Percentiles rank a stretch among this genome's conserved stretches.
Evolutionary conservation across 164 flowering plant genomes (phyloP).

Genomic region (Tinospora cordifolia): DNA sequence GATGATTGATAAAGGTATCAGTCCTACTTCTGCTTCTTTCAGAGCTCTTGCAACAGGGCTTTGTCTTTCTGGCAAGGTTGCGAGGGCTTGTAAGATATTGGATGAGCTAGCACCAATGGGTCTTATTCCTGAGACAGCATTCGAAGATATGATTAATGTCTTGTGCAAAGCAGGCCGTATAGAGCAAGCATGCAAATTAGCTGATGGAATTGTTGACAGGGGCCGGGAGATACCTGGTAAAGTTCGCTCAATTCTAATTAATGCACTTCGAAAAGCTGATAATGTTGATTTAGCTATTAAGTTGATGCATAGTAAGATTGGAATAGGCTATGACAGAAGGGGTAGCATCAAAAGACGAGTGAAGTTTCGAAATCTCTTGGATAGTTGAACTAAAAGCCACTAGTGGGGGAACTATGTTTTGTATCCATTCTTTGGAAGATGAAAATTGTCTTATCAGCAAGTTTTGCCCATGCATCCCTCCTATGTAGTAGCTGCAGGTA

Average conservation of each 20-base stretch:
- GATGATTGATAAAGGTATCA: conserved; percentile 92
- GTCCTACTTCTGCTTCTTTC: conserved; percentile 79
- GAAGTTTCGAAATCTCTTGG: conserved; percentile 58
- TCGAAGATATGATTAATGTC: conserved; percentile 79
- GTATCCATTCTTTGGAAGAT: neutral
- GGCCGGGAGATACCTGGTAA: conserved; percentile 88
- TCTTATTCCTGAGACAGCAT: conserved; percentile 65
- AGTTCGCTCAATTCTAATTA: conserved; percentile 66
- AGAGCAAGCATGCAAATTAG: conserved; percentile 87
- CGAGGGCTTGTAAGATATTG: conserved; percentile 75
- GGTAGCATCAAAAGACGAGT: conserved; percentile 78
- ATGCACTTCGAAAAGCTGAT: conserved; percentile 95
- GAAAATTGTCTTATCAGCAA: neutral
- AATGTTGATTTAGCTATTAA: conserved; percentile 77
- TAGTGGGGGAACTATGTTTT: neutral
- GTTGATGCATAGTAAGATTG: conserved; percentile 89
- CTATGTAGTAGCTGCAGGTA: neutral
- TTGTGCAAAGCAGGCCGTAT: conserved; percentile 78
- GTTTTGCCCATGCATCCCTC: neutral
- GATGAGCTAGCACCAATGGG: conserved; percentile 66
- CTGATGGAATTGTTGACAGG: conserved; percentile 88
- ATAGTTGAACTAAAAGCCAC: conserved; percentile 21
- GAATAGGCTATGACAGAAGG: conserved; percentile 79
- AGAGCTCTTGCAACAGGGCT: conserved; percentile 85
- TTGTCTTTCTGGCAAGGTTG: conserved; percentile 84